These are phyloP conservation scores for Nakazawaea laoshanensis DNA, from an alignment of 805 yeast genomes.

Conservation along the genomic window DNA sequence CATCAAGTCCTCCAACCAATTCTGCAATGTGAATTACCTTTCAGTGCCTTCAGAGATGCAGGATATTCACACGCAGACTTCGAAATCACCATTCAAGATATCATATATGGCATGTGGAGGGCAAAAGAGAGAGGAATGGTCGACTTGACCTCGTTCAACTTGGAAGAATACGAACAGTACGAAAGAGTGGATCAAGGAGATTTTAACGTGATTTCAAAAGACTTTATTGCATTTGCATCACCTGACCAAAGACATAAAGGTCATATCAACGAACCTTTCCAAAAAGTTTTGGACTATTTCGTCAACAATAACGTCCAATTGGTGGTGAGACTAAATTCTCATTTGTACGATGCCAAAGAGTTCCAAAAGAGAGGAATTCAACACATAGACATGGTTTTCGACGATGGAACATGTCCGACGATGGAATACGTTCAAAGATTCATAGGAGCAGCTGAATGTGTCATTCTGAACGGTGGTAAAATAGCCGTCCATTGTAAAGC, in stretches of 20 bases:
- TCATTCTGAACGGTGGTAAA: conserved; percentile 79
- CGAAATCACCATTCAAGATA: conserved; percentile 87
- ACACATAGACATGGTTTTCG: conserved; percentile 93
- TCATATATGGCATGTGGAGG: conserved; percentile 95
- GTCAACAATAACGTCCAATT: conserved; percentile 65
- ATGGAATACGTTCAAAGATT: conserved; percentile 88
- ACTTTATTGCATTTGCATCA: conserved; percentile 95
- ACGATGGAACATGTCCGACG: conserved; percentile 97
- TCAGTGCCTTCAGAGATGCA: conserved; percentile 94
- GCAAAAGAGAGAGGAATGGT: conserved; percentile 89
- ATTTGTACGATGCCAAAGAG: conserved; percentile 76
- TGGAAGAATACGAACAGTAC: conserved; percentile 90
- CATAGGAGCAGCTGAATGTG: conserved; percentile 90
- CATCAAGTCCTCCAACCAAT: conserved; percentile 95
- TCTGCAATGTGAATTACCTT: conserved; percentile 85
- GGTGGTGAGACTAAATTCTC: conserved; percentile 89
- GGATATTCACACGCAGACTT: conserved; percentile 96
- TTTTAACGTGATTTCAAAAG: conserved; percentile 83
- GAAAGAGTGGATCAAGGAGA: conserved; percentile 98
- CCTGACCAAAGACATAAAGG: conserved; percentile 66
- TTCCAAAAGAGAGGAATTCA: conserved; percentile 77
- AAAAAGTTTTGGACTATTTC: conserved; percentile 75
- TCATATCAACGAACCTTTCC: conserved; percentile 64
- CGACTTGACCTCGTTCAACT: conserved; percentile 76
- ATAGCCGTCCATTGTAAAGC: conserved; percentile 99